Evolutionary conservation across 805 yeast genomes (phyloP).

Genomic region (Ogataea saltuana): DNA sequence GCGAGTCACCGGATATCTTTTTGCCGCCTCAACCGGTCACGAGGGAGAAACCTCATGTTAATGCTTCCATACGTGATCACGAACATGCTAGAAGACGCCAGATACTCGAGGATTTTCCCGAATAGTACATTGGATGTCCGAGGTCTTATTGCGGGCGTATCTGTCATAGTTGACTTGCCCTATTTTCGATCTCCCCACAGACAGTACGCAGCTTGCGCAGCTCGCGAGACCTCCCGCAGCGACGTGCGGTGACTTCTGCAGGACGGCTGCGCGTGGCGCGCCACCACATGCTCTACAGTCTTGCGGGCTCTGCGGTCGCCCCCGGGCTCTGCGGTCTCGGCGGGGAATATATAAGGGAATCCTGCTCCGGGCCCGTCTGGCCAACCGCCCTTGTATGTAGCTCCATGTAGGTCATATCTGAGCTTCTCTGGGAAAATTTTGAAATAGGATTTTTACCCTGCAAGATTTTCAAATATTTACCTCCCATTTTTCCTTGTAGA

Average conservation of each 20-base stretch:
- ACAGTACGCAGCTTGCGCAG: neutral
- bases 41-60: neutral
- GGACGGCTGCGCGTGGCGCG: no score
- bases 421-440: neutral
- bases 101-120: neutral
- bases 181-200: neutral
- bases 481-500: slow-evolving; percentile 6
- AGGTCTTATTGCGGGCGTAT: neutral
- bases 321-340: no score
- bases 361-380: no score
- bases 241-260: neutral
- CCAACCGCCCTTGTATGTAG: no score
- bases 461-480: slow-evolving; percentile 1
- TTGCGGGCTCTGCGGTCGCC: no score
- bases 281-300: no score
- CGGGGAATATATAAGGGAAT: no score
- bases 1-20: neutral
- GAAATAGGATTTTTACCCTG: neutral
- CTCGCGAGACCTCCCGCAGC: neutral
- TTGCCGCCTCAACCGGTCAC: neutral
- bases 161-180: neutral
- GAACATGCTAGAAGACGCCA: neutral
- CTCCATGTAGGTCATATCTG: no score
- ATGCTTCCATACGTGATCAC: neutral
- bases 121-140: neutral